These are phyloP conservation scores for Drosera spatulata DNA, from an alignment of 179 eudicot genomes.

Conservation along the genomic window DNA sequence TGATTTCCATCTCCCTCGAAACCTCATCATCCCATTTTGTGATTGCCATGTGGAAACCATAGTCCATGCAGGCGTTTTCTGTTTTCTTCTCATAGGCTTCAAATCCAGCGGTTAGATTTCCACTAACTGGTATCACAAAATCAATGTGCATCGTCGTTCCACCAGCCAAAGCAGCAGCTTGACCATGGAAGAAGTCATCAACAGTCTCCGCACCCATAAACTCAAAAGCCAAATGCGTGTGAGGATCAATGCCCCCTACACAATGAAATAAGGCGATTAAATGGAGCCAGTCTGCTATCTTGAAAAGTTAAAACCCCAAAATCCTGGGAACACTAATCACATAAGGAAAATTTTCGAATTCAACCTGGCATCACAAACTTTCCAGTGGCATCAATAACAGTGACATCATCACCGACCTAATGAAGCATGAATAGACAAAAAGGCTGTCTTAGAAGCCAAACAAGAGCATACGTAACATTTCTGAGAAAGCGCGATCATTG, in stretches of 20 bases:
- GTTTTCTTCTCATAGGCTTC: conserved; percentile 59
- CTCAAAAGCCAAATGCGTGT: conserved; percentile 79
- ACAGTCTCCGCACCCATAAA: conserved; percentile 79
- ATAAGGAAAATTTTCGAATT: not conserved
- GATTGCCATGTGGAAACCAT: conserved; percentile 96
- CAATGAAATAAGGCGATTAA: not conserved
- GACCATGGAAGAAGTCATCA: conserved; percentile 91
- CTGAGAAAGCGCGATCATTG: too few species aligned
- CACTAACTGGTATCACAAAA: conserved; percentile 79
- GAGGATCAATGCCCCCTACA: conserved; percentile 97
- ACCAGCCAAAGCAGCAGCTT: conserved; percentile 92
- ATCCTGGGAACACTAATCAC: too few species aligned
- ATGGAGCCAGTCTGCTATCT: too few species aligned
- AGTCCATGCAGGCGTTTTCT: conserved; percentile 76
- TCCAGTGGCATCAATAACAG: conserved; percentile 81
- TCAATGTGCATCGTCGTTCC: conserved; percentile 99
- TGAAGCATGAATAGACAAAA: not conserved
- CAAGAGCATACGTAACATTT: too few species aligned
- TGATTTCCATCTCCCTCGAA: conserved; percentile 76
- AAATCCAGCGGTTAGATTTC: conserved; percentile 65
- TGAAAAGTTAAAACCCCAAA: too few species aligned
- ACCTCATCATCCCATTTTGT: conserved; percentile 90
- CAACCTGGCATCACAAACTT: conserved; percentile 97
- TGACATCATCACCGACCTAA: conserved; percentile 79
- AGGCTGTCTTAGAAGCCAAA: not conserved